Evolutionary conservation across 2,329 filamentous ascomycete genomes (phyloP).

Genomic region (Ophiostoma himal-ulmi): DNA sequence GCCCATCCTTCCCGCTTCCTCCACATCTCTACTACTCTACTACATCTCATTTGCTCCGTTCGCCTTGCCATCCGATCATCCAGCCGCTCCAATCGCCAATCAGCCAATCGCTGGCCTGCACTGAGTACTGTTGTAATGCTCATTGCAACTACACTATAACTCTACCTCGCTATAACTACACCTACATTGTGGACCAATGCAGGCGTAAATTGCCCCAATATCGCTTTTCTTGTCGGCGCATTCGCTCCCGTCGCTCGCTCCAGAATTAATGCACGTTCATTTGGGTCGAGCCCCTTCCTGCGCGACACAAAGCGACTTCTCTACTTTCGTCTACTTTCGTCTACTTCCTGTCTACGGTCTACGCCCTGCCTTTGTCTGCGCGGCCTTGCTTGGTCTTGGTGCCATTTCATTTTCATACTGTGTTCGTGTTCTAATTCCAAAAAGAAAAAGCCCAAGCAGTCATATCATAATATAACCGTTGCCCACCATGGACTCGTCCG

Average conservation of each 20-base stretch:
- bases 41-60: not conserved
- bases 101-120: not conserved
- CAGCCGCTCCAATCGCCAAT: not conserved
- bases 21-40: slow-evolving; percentile 13
- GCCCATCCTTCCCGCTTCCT: slow-evolving; percentile 4
- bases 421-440: slow-evolving; percentile 4
- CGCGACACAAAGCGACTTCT: not conserved
- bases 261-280: slow-evolving; percentile 8
- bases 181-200: slow-evolving; percentile 16
- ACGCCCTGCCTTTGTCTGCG: not conserved
- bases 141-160: not conserved
- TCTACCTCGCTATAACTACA: not conserved
- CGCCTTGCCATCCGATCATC: not conserved
- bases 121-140: not conserved
- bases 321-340: slow-evolving; percentile 14
- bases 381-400: slow-evolving; percentile 7
- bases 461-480: slow-evolving; percentile 14
- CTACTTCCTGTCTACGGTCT: slow-evolving; percentile 6
- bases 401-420: slow-evolving; percentile 3
- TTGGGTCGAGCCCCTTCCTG: slow-evolving; percentile 9
- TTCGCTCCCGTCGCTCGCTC: slow-evolving; percentile 8
- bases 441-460: slow-evolving; percentile 13
- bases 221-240: slow-evolving; percentile 17
- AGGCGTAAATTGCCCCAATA: slow-evolving; percentile 22
- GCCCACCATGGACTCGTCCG: slow-evolving; percentile 24